A percentile compares a stretch with the other conserved stretches of the same genome.
Evolutionary conservation across 2,329 filamentous ascomycete species (phyloP).

Genomic region (Cercospora sp.): DNA sequence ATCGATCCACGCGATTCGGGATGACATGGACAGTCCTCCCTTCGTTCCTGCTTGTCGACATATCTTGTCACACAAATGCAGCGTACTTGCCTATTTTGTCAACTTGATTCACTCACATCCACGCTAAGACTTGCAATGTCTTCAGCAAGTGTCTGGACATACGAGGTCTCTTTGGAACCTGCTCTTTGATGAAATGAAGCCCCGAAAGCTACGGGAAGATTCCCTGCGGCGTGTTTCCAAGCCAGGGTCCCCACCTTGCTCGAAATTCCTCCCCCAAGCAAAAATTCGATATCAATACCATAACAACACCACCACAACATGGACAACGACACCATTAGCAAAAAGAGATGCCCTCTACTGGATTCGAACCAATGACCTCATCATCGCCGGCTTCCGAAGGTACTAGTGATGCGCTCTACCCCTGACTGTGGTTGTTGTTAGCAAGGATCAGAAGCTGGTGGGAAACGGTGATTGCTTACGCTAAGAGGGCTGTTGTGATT

Average conservation of each 20-base stretch:
- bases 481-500: conserved; percentile 6
- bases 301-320: background rate
- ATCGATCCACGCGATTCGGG: background rate
- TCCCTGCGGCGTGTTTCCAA: background rate
- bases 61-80: background rate
- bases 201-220: background rate
- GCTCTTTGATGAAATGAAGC: background rate
- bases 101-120: background rate
- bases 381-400: background rate
- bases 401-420: conserved; percentile 20
- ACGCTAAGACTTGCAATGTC: background rate
- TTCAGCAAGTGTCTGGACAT: background rate
- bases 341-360: background rate
- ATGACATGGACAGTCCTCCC: background rate
- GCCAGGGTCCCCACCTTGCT: background rate
- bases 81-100: background rate
- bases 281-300: background rate
- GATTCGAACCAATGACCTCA: conserved; percentile 20
- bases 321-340: background rate
- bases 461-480: background rate
- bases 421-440: background rate
- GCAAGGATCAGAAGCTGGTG: background rate
- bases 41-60: background rate
- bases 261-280: background rate
- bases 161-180: background rate